These are phyloP conservation scores for Colletotrichum sp. DNA, from an alignment of 2,329 filamentous ascomycete species.

Conservation along the genomic window DNA sequence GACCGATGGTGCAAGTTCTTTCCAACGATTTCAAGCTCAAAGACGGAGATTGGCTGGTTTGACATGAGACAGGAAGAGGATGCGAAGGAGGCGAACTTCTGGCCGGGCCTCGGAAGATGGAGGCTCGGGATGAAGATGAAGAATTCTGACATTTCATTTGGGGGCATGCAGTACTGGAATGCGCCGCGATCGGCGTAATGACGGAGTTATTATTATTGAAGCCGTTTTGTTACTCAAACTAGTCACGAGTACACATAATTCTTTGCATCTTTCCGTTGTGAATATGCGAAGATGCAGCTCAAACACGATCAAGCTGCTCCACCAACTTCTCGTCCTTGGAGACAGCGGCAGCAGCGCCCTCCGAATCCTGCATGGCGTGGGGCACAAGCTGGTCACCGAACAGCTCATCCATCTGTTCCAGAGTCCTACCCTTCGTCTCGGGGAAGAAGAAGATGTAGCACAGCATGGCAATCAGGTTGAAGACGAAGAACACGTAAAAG, in stretches of 20 bases:
- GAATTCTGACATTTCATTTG: conserved; percentile 33
- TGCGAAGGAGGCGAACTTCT: conserved; percentile 44
- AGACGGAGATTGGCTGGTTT: conserved; percentile 46
- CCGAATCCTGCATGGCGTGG: conserved; percentile 15
- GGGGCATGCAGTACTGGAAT: conserved; percentile 22
- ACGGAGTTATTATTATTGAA: neutral
- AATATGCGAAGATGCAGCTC: neutral
- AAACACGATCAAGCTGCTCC: conserved; percentile 2
- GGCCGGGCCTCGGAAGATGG: conserved; percentile 52
- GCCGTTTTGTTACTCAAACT: neutral
- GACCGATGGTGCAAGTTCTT: conserved; percentile 46
- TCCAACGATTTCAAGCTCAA: conserved; percentile 31
- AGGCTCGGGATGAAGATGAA: conserved; percentile 44
- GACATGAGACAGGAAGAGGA: conserved; percentile 47
- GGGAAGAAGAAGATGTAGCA: conserved; percentile 33
- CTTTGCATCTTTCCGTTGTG: neutral
- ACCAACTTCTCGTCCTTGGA: conserved; percentile 12
- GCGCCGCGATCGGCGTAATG: neutral
- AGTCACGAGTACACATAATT: neutral
- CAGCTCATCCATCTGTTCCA: conserved; percentile 40
- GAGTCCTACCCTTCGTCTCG: conserved; percentile 35
- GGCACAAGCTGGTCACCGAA: conserved; percentile 30
- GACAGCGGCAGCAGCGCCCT: conserved; percentile 1
- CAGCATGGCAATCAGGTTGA: conserved; percentile 27
- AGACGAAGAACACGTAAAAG: conserved; percentile 36